Conservation (phyloP, 495 filamentous ascomycete genomes). For the Penicillium subrubescens region DNA sequence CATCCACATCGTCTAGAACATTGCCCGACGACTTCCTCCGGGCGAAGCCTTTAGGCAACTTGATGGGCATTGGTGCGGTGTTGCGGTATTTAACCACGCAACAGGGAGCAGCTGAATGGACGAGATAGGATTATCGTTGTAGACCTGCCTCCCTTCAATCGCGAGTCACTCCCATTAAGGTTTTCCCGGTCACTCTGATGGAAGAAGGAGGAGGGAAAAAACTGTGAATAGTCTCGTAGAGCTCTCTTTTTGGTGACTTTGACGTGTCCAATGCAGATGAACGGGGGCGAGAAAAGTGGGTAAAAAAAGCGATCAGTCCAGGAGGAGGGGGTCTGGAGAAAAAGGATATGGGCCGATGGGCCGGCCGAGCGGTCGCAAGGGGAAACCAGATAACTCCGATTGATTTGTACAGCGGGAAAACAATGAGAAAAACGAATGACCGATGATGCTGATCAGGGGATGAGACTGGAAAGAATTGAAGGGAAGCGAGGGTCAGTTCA, state of each 20-base stretch:
- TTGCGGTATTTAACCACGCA: not conserved
- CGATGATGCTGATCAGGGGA: slow-evolving; percentile 18
- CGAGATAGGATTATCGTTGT: not conserved
- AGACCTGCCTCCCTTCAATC: slow-evolving; percentile 10
- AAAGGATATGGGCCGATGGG: not conserved
- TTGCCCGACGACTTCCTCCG: slow-evolving; percentile 71
- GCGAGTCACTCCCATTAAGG: slow-evolving; percentile 18
- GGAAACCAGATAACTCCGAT: slow-evolving; percentile 1
- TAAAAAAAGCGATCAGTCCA: slow-evolving; percentile 23
- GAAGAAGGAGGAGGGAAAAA: not conserved
- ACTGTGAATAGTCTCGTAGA: not conserved
- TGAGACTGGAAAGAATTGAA: slow-evolving; percentile 3
- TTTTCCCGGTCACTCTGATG: slow-evolving; percentile 4
- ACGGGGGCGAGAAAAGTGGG: slow-evolving; percentile 6
- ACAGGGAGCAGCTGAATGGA: not conserved
- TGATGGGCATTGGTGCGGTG: slow-evolving; percentile 61
- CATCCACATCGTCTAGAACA: slow-evolving; percentile 58
- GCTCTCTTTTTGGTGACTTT: slow-evolving; percentile 1
- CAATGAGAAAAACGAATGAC: not conserved
- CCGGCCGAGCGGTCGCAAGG: slow-evolving; percentile 23
- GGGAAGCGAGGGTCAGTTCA: slow-evolving; percentile 8
- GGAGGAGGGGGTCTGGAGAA: slow-evolving; percentile 3
- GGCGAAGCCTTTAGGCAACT: slow-evolving; percentile 64
- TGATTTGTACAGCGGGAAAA: slow-evolving; percentile 5
- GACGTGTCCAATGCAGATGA: slow-evolving; percentile 31